Evolutionary conservation across 495 filamentous ascomycete genomes (phyloP), one percentile per base, ranked within the genome.

Genomic region (Penicillium cinerascens): DNA sequence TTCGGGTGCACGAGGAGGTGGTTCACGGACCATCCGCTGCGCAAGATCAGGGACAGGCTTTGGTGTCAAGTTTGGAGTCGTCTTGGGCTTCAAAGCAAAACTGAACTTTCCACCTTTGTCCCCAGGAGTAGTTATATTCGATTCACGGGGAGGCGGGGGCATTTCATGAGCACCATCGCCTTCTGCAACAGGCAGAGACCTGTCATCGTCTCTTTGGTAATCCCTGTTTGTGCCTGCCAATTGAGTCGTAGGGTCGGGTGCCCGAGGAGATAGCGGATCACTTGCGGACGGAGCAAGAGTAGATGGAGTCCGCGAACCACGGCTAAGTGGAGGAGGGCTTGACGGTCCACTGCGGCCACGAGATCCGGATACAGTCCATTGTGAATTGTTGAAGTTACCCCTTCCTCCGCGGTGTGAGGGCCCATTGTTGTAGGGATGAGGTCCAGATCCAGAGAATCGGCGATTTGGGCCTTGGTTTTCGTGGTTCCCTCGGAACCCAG

Each of bases 71-170:
- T 80, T 70, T 17, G 82, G 72, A 6, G 78, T 69, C 18, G 82
- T 69, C 52, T 93, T 93, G 0, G 82, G 74, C 64, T 93, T 95
- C 67, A 96, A 86, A 11, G 89, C 87, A 67, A 96, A 96, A 60
- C 88, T 91, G 59, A 96, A 89, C 65, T 91, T 92, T 35, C 84
- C 85, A 15, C 77, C 80, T 70, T 78, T 82, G 39, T 74, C 75
- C 44, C 78, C 70, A 21, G 81, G 75, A 35, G 80, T 73, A 21
- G 79, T 71, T 6, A 72, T 66, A 15, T 75, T 66, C 13, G 78
- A 65, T 52, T 81, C 73, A 40, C 65, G 71, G 13, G 65, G 63
- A 22, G 79, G 76, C 7, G 79, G 79, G 25, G 68, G 69, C 71
- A 79, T 79, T 25, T 78, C 76, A 39, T 73, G 64, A 10, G 54